Evolutionary conservation across 139 green algal genomes (phyloP).

Genomic region (Gonium pectorale): DNA sequence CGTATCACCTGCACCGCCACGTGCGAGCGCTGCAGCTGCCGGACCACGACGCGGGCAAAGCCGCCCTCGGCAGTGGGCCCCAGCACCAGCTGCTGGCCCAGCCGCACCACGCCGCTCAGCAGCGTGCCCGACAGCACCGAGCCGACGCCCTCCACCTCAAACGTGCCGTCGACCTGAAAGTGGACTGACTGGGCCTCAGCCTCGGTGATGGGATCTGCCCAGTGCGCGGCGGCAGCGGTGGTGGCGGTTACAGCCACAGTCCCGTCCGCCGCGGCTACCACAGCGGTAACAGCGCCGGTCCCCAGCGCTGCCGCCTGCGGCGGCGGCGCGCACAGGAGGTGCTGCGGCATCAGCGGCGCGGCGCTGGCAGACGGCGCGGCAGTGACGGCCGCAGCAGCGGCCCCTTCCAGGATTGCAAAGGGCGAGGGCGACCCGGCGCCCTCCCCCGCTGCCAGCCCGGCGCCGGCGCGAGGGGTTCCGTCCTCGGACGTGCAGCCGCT

Average conservation of each 20-base stretch:
- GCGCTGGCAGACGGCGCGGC: no score
- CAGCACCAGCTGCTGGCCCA: conserved; percentile 76
- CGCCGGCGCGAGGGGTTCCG: conserved; percentile 2
- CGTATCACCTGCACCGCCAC: conserved; percentile 70
- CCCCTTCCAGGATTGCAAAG: not conserved
- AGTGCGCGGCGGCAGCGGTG: not conserved
- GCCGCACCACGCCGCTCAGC: conserved; percentile 64
- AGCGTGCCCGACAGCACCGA: conserved; percentile 82
- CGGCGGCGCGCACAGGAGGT: conserved; percentile 33
- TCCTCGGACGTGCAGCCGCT: not conserved
- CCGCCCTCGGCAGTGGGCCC: conserved; percentile 69
- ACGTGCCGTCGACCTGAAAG: conserved; percentile 86
- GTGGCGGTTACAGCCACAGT: not conserved
- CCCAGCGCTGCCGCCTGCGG: no score
- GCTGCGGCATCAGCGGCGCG: not conserved
- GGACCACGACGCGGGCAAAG: conserved; percentile 73
- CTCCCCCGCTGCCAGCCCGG: not conserved
- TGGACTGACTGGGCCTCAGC: conserved; percentile 41
- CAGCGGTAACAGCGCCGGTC: no score
- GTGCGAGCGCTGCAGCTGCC: conserved; percentile 80
- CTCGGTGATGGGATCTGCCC: no score
- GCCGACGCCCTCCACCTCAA: conserved; percentile 82
- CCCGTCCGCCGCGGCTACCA: not conserved
- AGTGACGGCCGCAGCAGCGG: not conserved
- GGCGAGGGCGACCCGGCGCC: not conserved